Evolutionary conservation across 2,329 filamentous ascomycete genomes (phyloP).

Genomic region (Penicillium glabrum): DNA sequence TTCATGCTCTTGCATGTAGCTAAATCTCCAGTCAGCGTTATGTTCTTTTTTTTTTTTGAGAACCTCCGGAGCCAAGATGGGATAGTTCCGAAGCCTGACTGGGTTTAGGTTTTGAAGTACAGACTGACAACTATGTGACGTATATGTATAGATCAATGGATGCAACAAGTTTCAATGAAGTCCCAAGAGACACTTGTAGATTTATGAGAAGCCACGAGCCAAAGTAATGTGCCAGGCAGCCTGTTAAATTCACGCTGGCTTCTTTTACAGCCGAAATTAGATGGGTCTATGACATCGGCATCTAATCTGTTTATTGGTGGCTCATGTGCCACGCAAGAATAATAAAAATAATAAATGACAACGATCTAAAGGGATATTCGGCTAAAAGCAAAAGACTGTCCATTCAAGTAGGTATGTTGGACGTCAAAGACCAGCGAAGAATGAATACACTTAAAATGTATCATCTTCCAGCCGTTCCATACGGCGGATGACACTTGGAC

Average conservation of each 20-base stretch:
- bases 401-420: neutral
- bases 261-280: neutral
- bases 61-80: no score
- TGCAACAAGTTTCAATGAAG: no score
- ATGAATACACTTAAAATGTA: conserved; percentile 38
- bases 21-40: no score
- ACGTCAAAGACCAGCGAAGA: neutral
- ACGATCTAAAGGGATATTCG: neutral
- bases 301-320: neutral
- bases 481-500: conserved; percentile 47
- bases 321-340: no score
- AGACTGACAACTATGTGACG: no score
- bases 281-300: neutral
- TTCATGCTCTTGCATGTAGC: no score
- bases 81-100: no score
- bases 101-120: no score
- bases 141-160: no score
- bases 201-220: neutral
- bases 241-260: neutral
- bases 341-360: neutral
- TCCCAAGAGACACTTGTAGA: neutral
- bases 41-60: no score
- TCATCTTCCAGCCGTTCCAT: conserved; percentile 46
- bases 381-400: neutral
- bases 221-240: neutral